Evolutionary conservation across 2,329 filamentous ascomycete genomes (phyloP).

Genomic region (Akanthomyces uredinophilus): DNA sequence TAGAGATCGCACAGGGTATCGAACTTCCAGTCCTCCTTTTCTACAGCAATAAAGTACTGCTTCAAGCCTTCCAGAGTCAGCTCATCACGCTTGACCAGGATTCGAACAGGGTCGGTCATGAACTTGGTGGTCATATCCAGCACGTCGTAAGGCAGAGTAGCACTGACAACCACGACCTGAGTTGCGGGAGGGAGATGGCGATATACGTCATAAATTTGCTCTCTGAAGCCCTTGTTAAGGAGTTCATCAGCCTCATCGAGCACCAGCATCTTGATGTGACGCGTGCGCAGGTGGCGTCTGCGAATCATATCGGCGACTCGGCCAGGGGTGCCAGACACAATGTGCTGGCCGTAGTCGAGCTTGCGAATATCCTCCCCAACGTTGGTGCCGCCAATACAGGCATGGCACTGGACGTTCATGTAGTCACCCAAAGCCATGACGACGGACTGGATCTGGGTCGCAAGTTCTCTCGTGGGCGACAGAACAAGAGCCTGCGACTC

Average conservation of each 20-base stretch:
- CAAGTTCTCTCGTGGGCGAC: constrained; percentile 92
- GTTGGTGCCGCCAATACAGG: constrained; percentile 96
- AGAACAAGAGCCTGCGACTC: constrained; percentile 94
- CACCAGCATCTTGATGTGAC: constrained; percentile 61
- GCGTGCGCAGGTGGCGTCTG: constrained; percentile 50
- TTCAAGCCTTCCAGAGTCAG: constrained; percentile 95
- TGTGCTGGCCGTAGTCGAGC: constrained; percentile 95
- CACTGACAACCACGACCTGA: constrained; percentile 96
- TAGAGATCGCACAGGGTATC: constrained; percentile 98
- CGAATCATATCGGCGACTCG: constrained; percentile 70
- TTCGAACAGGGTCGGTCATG: constrained; percentile 96
- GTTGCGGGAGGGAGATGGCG: constrained; percentile 93
- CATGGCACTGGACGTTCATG: constrained; percentile 99
- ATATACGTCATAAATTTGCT: constrained; percentile 99
- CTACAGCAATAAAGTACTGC: constrained; percentile 98
- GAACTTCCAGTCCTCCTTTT: constrained; percentile 99
- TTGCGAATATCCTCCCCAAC: constrained; percentile 97
- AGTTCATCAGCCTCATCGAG: constrained; percentile 58
- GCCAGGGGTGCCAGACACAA: constrained; percentile 95
- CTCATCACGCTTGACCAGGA: constrained; percentile 97
- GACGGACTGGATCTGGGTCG: constrained; percentile 96
- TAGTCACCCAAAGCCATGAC: constrained; percentile 99
- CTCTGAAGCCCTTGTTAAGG: constrained; percentile 90
- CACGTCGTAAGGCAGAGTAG: constrained; percentile 95
- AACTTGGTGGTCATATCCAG: constrained; percentile 99